Evolutionary conservation across 1,284 basidiomycete species (phyloP).

Genomic region (Papiliotrema flavescens): DNA sequence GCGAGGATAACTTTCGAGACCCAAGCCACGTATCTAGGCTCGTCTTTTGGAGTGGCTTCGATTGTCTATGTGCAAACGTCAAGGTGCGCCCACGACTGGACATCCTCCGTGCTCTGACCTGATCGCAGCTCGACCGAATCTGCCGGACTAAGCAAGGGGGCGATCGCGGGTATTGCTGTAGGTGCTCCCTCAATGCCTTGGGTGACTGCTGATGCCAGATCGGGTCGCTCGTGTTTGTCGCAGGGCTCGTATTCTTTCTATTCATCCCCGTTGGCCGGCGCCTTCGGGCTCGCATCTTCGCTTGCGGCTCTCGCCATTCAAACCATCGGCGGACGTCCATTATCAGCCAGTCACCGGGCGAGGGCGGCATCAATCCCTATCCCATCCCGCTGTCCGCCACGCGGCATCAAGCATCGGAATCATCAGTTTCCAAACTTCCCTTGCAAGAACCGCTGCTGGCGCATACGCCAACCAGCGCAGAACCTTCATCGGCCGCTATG

Average conservation of each 20-base stretch:
- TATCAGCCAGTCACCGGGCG: neutral
- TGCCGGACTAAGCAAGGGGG: neutral
- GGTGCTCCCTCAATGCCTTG: neutral
- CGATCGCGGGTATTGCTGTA: neutral
- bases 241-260: neutral
- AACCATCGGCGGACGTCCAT: neutral
- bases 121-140: neutral
- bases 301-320: neutral
- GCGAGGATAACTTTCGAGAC: neutral
- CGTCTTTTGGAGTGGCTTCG: neutral
- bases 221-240: neutral
- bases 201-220: neutral
- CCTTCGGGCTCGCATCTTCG: neutral
- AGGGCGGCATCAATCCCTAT: neutral
- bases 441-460: neutral
- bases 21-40: neutral
- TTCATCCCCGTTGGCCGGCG: neutral
- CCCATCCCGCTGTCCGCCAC: neutral
- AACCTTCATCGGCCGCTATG: neutral
- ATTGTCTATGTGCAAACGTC: neutral
- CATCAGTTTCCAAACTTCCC: neutral
- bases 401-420: neutral
- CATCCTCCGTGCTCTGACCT: neutral
- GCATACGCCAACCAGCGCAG: neutral
- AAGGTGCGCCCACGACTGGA: neutral